phyloP scores from a whole-genome alignment of 768 basidiomycete species.

The Collybiopsis confluens region DNA sequence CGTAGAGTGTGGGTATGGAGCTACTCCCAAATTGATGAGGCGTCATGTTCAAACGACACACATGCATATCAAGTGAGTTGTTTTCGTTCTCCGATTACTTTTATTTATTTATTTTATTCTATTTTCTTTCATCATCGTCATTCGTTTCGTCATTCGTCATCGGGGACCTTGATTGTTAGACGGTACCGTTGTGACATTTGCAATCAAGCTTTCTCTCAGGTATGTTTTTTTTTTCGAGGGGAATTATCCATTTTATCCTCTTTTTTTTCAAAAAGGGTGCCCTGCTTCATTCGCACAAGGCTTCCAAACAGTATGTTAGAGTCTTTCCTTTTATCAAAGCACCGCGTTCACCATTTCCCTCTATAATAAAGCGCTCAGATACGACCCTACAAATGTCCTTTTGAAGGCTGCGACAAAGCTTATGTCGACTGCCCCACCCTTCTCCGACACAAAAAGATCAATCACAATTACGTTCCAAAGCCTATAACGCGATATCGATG shows the following conservation, averaged over 20 bases:
- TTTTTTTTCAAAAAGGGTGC: not conserved
- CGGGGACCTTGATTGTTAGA: no score
- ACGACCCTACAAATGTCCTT: slow-evolving; percentile 4
- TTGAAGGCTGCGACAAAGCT: slow-evolving; percentile 4
- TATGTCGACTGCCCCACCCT: slow-evolving; percentile 5
- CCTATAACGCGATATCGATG: slow-evolving; percentile 5
- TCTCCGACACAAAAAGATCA: slow-evolving; percentile 4
- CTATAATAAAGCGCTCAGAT: slow-evolving; percentile 5
- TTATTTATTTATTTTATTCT: no score
- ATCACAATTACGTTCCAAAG: slow-evolving; percentile 6
- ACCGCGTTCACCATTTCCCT: no score
- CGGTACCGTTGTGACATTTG: slow-evolving; percentile 5
- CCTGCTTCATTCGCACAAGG: slow-evolving; percentile 4
- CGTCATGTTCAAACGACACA: slow-evolving; percentile 6
- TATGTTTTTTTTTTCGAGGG: not conserved
- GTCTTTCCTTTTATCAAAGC: no score
- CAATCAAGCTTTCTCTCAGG: slow-evolving; percentile 7
- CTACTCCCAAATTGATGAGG: slow-evolving; percentile 6
- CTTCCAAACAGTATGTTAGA: slow-evolving; percentile 1
- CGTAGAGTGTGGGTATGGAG: slow-evolving; percentile 1
- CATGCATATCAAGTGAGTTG: slow-evolving; percentile 4
- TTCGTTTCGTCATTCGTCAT: no score
- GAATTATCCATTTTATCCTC: not conserved
- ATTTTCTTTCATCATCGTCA: no score
- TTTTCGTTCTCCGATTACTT: no score